A percentile compares a stretch with the other conserved stretches of the same genome.
Conservation (phyloP, 352 stramenopile species). For the Phytophthora hybrid region DNA sequence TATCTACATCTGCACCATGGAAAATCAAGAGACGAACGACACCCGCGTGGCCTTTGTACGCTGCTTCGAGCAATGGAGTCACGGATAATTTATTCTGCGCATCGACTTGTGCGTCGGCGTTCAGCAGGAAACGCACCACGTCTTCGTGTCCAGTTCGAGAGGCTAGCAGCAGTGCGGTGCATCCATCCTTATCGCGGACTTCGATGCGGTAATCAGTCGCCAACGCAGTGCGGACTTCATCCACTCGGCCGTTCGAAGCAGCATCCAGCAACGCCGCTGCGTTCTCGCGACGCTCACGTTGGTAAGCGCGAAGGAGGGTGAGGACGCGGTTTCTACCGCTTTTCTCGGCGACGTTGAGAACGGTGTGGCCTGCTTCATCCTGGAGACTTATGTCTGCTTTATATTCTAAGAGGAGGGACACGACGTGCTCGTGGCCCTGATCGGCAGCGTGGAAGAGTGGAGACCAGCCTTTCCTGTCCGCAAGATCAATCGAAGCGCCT, state of each 20-base stretch:
- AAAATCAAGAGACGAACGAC: not conserved
- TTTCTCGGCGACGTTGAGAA: slow-evolving; percentile 2
- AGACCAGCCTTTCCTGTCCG: not conserved
- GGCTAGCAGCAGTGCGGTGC: slow-evolving; percentile 1
- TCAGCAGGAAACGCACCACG: not conserved
- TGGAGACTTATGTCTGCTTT: not conserved
- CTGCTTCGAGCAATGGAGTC: not conserved
- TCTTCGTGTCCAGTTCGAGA: not conserved
- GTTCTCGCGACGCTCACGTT: not conserved
- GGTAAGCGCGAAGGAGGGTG: not conserved
- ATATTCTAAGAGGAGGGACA: not conserved
- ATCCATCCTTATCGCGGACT: slow-evolving; percentile 3
- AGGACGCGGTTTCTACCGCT: slow-evolving; percentile 1
- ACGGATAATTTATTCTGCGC: not conserved
- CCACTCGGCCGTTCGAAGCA: not conserved
- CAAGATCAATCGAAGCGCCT: not conserved
- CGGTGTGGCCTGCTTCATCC: not conserved
- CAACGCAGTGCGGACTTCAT: not conserved
- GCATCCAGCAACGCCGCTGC: not conserved
- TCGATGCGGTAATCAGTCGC: not conserved
- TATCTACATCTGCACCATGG: not conserved
- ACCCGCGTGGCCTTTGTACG: not conserved
- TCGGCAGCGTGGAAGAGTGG: slow-evolving; percentile 7
- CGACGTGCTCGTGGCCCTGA: not conserved
- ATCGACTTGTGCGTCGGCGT: slow-evolving; percentile 3